Percentiles rank a stretch among this genome's conserved stretches.
Conservation (phyloP, 805 yeast species). For the Phaffomyces antillensis region DNA sequence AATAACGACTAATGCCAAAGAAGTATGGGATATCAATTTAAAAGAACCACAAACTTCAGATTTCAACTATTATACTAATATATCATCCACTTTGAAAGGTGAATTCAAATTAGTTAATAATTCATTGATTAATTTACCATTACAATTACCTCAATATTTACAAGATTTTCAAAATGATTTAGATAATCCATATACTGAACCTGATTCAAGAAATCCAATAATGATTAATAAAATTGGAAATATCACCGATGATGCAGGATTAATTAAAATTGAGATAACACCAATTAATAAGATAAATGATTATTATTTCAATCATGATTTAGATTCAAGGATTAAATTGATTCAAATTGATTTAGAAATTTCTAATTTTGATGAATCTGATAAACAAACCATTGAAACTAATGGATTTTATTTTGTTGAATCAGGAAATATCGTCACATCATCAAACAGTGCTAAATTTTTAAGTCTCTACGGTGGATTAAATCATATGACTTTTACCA, state of each 20-base stretch:
- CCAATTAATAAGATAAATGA: slow-evolving; percentile 15
- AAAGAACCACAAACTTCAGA: slow-evolving; percentile 5
- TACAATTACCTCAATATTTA: slow-evolving; percentile 18
- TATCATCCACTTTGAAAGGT: slow-evolving; percentile 44
- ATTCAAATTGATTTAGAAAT: slow-evolving; percentile 27
- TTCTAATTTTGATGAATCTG: slow-evolving; percentile 39
- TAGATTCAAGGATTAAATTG: slow-evolving; percentile 33
- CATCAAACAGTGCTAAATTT: slow-evolving; percentile 59
- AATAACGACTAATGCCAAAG: slow-evolving; percentile 39
- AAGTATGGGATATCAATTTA: slow-evolving; percentile 43
- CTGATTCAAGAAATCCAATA: neutral
- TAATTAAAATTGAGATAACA: slow-evolving; percentile 14
- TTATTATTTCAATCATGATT: slow-evolving; percentile 23
- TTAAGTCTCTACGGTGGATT: slow-evolving; percentile 56
- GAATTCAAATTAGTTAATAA: slow-evolving; percentile 24
- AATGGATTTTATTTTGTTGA: slow-evolving; percentile 61
- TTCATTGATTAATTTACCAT: slow-evolving; percentile 13
- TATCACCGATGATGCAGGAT: slow-evolving; percentile 28
- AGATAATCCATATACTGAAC: slow-evolving; percentile 4
- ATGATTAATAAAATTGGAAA: slow-evolving; percentile 20
- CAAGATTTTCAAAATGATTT: slow-evolving; percentile 11
- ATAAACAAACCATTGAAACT: slow-evolving; percentile 43
- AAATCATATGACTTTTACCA: slow-evolving; percentile 39
- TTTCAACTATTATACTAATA: slow-evolving; percentile 32
- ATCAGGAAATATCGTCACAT: slow-evolving; percentile 53